phyloP scores from a whole-genome alignment of 169 alveolate species.

The Nephromyces sp. region DNA sequence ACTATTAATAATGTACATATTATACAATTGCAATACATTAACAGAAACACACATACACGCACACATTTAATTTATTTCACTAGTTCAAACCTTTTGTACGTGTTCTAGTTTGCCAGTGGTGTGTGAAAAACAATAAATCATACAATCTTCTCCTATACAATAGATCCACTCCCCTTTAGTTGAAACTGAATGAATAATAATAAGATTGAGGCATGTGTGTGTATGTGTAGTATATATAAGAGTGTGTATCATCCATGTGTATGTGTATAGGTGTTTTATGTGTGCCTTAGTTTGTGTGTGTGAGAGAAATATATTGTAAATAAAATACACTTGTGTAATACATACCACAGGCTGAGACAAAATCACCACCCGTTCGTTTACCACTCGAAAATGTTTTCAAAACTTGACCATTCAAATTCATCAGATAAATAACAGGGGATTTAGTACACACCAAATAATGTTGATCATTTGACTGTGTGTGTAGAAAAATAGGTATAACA shows the following conservation, averaged over 20 bases:
- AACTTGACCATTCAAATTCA: slow-evolving; percentile 20
- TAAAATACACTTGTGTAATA: not conserved
- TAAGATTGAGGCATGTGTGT: too few relatives aligned
- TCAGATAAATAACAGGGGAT: slow-evolving; percentile 8
- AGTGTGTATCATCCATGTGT: too few relatives aligned
- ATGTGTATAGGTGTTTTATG: too few relatives aligned
- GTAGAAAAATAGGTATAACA: not conserved
- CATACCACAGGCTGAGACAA: slow-evolving; percentile 21
- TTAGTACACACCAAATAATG: slow-evolving; percentile 13
- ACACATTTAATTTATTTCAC: not conserved
- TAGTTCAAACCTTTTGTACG: slow-evolving; percentile 6
- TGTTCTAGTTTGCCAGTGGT: slow-evolving; percentile 29
- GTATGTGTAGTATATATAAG: too few relatives aligned
- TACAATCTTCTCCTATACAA: slow-evolving; percentile 26
- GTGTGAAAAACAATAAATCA: slow-evolving; percentile 20
- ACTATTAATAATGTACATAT: not conserved
- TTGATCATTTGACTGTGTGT: slow-evolving; percentile 1
- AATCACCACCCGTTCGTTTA: slow-evolving; percentile 26
- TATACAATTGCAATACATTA: not conserved
- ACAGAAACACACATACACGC: not conserved
- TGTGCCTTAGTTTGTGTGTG: too few relatives aligned
- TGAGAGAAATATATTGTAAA: too few relatives aligned
- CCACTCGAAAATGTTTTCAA: slow-evolving; percentile 19
- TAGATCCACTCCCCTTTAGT: slow-evolving; percentile 31
- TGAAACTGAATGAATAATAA: slow-evolving; percentile 24